These are phyloP conservation scores for Claviceps pazoutovae DNA, from an alignment of 2,329 filamentous ascomycete species.

Conservation along the genomic window DNA sequence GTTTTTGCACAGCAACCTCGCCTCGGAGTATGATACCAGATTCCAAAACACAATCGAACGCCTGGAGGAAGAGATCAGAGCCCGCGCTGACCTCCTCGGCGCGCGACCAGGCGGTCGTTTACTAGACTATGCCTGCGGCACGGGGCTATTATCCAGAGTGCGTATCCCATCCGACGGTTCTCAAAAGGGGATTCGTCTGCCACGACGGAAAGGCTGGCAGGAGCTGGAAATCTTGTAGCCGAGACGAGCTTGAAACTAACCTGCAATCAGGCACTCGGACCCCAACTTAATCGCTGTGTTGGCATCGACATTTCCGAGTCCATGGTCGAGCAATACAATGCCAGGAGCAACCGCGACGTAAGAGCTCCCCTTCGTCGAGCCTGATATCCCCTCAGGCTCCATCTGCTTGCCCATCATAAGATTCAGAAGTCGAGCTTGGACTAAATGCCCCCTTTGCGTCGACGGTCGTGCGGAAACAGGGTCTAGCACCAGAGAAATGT, in stretches of 20 bases:
- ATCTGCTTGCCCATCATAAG: no score
- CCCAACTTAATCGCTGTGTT: conserved; percentile 36
- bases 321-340: conserved; percentile 58
- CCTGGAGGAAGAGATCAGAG: conserved; percentile 40
- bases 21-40: conserved; percentile 30
- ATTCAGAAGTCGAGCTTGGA: no score
- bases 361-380: conserved; percentile 2
- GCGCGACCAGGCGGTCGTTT: conserved; percentile 36
- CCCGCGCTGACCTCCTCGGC: conserved; percentile 46
- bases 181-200: no score
- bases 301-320: conserved; percentile 58
- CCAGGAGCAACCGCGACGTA: conserved; percentile 39
- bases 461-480: conserved; percentile 18
- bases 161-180: background rate
- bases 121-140: conserved; percentile 66
- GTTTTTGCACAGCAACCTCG: conserved; percentile 14
- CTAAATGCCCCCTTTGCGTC: no score
- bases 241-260: background rate
- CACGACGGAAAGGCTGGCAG: no score
- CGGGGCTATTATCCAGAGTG: conserved; percentile 45
- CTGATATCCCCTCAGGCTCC: no score
- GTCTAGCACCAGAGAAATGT: conserved; percentile 38
- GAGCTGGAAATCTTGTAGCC: no score
- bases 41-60: conserved; percentile 38
- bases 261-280: conserved; percentile 10